Evolutionary conservation across 2,329 filamentous ascomycete genomes (phyloP).

Genomic region (Diaporthe amygdali): DNA sequence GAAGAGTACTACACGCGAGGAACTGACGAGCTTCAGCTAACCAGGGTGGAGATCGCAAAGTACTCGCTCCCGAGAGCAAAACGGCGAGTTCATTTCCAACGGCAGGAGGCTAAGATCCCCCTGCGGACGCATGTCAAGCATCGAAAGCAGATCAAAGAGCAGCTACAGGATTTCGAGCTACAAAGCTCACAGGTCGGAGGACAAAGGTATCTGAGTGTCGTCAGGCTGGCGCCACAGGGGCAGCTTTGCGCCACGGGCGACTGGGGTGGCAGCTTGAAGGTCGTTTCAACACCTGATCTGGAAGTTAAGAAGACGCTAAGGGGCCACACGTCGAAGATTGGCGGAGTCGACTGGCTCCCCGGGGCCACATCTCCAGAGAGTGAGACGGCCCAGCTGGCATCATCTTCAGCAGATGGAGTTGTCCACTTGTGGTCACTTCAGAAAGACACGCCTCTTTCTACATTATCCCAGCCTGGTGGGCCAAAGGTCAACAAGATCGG

Average conservation of each 20-base stretch:
- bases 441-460: conserved; percentile 76
- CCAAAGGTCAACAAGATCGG: conserved; percentile 90
- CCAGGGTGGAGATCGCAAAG: conserved; percentile 78
- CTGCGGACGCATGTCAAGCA: conserved; percentile 91
- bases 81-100: conserved; percentile 76
- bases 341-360: conserved; percentile 89
- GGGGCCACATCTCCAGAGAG: conserved; percentile 75
- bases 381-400: conserved; percentile 82
- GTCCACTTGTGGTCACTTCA: conserved; percentile 90
- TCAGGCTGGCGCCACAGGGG: conserved; percentile 86
- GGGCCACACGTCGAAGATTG: conserved; percentile 87
- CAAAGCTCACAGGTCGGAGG: conserved; percentile 93
- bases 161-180: conserved; percentile 81
- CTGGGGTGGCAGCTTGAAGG: conserved; percentile 87
- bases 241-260: conserved; percentile 87
- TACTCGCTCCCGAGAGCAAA: conserved; percentile 87
- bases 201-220: conserved; percentile 89
- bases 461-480: conserved; percentile 19
- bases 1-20: conserved; percentile 97
- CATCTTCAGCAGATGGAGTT: conserved; percentile 85
- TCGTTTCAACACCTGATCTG: conserved; percentile 83
- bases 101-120: conserved; percentile 80
- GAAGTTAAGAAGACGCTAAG: conserved; percentile 77
- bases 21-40: conserved; percentile 73
- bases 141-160: conserved; percentile 86